A percentile compares a stretch with the other conserved stretches of the same genome.
Evolutionary conservation across 2,329 filamentous ascomycete species (phyloP).

Genomic region (Xylariaceae sp.): DNA sequence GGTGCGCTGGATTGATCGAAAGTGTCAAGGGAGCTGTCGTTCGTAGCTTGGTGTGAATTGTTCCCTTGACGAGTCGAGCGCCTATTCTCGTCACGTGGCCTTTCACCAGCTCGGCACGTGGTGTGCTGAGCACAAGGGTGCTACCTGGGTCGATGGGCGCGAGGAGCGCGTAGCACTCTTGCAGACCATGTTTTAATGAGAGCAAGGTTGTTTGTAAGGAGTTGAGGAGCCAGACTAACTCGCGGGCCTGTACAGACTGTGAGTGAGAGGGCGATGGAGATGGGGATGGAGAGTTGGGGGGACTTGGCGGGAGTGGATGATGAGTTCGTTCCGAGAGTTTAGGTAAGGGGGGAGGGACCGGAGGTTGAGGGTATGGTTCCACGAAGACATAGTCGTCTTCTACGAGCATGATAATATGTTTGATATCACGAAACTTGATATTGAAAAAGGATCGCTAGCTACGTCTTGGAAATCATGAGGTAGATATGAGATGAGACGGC

Average conservation of each 20-base stretch:
- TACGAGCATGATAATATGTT: slow-evolving; percentile 39
- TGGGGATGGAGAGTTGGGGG: slow-evolving; percentile 4
- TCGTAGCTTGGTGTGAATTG: slow-evolving; percentile 77
- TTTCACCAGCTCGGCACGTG: slow-evolving; percentile 88
- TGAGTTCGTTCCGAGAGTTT: background rate
- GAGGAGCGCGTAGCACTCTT: slow-evolving; percentile 88
- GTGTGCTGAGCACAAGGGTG: slow-evolving; percentile 87
- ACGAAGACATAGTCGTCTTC: slow-evolving; percentile 38
- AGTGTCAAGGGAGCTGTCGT: slow-evolving; percentile 65
- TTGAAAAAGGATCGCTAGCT: background rate
- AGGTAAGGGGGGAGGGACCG: background rate
- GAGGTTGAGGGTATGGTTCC: slow-evolving; percentile 14
- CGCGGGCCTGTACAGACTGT: slow-evolving; percentile 45
- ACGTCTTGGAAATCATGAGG: slow-evolving; percentile 1
- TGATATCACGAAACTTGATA: background rate
- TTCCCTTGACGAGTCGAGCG: slow-evolving; percentile 88
- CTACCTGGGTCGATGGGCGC: slow-evolving; percentile 84
- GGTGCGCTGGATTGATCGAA: slow-evolving; percentile 54
- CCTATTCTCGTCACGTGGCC: slow-evolving; percentile 90
- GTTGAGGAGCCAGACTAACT: slow-evolving; percentile 61
- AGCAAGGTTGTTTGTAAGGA: slow-evolving; percentile 57
- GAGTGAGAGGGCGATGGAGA: slow-evolving; percentile 20
- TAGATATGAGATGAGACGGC: background rate
- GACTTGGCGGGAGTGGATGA: slow-evolving; percentile 5
- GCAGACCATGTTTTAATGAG: slow-evolving; percentile 69